Evolutionary conservation across 495 filamentous ascomycete species (phyloP).

Genomic region (Penicillium ucsense): DNA sequence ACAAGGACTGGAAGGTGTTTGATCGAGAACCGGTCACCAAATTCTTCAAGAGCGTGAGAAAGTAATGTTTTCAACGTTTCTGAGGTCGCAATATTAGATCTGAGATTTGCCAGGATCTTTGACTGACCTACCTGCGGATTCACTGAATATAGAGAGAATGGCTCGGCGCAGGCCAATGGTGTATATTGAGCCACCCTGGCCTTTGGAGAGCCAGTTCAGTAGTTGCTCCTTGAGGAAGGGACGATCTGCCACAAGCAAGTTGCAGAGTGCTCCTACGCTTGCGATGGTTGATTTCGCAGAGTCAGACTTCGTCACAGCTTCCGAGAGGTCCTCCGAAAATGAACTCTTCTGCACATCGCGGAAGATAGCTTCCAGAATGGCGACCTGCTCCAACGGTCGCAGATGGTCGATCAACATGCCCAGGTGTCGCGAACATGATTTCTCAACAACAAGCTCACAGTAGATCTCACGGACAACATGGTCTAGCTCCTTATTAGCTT

Average conservation of each 20-base stretch:
- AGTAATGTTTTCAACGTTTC: conserved; percentile 48
- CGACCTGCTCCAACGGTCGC: conserved; percentile 47
- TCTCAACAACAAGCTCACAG: conserved; percentile 29
- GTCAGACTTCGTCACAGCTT: background rate
- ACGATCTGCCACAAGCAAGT: conserved; percentile 23
- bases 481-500: conserved; percentile 36
- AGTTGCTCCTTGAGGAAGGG: conserved; percentile 40
- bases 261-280: conserved; percentile 34
- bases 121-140: conserved; percentile 37
- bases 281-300: conserved; percentile 12
- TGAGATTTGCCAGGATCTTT: background rate
- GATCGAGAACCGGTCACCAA: conserved; percentile 80
- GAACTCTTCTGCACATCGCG: conserved; percentile 48
- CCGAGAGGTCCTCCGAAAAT: conserved; percentile 21
- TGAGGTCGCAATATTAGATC: conserved; percentile 17
- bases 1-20: conserved; percentile 70
- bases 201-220: conserved; percentile 54
- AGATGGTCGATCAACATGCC: conserved; percentile 37
- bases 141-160: conserved; percentile 49
- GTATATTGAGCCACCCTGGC: conserved; percentile 47
- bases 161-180: conserved; percentile 58
- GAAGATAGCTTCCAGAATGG: conserved; percentile 46
- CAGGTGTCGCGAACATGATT: conserved; percentile 21
- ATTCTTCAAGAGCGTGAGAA: conserved; percentile 57
- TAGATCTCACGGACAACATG: conserved; percentile 43